phyloP scores from a whole-genome alignment of 1,139 yeast genomes.

The Pichia sorboxylosa region DNA sequence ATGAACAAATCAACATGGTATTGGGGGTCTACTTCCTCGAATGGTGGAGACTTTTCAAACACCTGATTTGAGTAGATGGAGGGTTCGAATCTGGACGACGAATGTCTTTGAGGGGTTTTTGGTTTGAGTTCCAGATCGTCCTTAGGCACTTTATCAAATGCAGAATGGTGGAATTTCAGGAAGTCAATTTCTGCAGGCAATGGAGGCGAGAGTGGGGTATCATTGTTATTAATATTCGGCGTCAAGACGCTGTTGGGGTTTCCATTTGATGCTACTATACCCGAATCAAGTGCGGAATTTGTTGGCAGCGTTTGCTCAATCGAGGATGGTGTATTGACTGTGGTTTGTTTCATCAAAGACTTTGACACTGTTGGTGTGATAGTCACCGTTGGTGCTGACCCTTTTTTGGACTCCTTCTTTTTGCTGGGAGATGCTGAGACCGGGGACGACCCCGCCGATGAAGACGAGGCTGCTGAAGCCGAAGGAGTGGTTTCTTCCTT shows the following conservation, averaged over 20 bases:
- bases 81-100: slow-evolving; percentile 86
- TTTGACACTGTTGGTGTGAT: no score
- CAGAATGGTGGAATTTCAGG: slow-evolving; percentile 20
- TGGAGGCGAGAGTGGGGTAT: not conserved
- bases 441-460: no score
- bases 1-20: slow-evolving; percentile 75
- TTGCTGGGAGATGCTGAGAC: no score
- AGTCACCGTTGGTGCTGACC: no score
- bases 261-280: not conserved
- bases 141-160: slow-evolving; percentile 27
- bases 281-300: slow-evolving; percentile 1
- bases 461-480: no score
- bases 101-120: slow-evolving; percentile 77
- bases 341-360: no score
- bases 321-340: not conserved
- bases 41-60: slow-evolving; percentile 71
- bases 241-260: not conserved
- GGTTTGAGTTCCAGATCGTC: slow-evolving; percentile 41
- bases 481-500: no score
- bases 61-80: slow-evolving; percentile 52
- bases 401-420: no score
- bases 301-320: not conserved
- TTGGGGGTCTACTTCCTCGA: slow-evolving; percentile 82
- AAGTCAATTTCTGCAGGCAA: slow-evolving; percentile 15
- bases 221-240: not conserved